phyloP scores from a whole-genome alignment of 2,329 filamentous ascomycete genomes.

The Teratosphaeria nubilosa region DNA sequence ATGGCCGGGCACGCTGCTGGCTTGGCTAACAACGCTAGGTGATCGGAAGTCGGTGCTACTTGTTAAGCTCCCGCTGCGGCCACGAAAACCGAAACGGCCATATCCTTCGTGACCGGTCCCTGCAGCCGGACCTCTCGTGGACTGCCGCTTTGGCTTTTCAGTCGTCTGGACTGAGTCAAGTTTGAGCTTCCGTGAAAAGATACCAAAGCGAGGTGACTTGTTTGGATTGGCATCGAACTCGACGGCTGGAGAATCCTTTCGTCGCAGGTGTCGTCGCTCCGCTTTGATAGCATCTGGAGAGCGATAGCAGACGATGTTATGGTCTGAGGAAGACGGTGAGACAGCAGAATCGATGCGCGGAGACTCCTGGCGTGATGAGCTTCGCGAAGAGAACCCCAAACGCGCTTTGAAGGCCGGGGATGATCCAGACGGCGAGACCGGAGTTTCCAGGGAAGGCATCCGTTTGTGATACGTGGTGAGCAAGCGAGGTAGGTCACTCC shows the following conservation, averaged over 20 bases:
- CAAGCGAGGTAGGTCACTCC: slow-evolving; percentile 44
- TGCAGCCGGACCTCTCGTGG: slow-evolving; percentile 70
- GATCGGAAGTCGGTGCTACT: slow-evolving; percentile 40
- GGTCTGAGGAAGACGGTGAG: slow-evolving; percentile 17
- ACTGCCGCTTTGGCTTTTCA: slow-evolving; percentile 49
- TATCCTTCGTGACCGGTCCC: slow-evolving; percentile 93
- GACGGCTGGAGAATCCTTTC: slow-evolving; percentile 24
- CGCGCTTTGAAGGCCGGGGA: slow-evolving; percentile 29
- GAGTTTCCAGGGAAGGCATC: slow-evolving; percentile 38
- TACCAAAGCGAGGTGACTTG: slow-evolving; percentile 59
- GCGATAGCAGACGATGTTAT: slow-evolving; percentile 8
- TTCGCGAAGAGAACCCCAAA: slow-evolving; percentile 26
- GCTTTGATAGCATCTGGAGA: slow-evolving; percentile 7
- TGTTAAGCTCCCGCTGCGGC: slow-evolving; percentile 53
- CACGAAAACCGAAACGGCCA: slow-evolving; percentile 54
- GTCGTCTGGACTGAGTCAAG: slow-evolving; percentile 37
- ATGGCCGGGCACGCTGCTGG: slow-evolving; percentile 26
- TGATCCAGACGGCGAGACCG: slow-evolving; percentile 23
- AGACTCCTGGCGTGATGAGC: slow-evolving; percentile 22
- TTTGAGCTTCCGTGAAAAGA: slow-evolving; percentile 68
- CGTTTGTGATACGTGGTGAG: slow-evolving; percentile 41
- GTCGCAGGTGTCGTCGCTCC: slow-evolving; percentile 12
- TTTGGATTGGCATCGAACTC: slow-evolving; percentile 49
- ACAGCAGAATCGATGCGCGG: slow-evolving; percentile 24
- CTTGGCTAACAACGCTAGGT: slow-evolving; percentile 32